Evolutionary conservation across 306 rosid species (phyloP).

Genomic region (Cicer judaicum): DNA sequence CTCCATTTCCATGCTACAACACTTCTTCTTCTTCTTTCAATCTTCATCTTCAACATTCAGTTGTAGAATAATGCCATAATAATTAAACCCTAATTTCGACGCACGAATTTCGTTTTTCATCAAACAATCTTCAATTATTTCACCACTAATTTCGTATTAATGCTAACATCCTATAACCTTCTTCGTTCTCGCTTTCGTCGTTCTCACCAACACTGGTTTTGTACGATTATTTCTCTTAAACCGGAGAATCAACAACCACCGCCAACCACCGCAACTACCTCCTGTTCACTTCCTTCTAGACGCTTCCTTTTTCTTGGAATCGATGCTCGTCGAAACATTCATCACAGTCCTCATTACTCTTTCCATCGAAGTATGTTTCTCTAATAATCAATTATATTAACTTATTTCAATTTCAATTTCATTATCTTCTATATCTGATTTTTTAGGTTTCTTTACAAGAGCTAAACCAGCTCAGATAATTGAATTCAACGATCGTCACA

Average conservation of each 20-base stretch:
- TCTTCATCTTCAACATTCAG: not conserved
- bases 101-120: not conserved
- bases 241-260: constrained; percentile 28
- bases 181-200: constrained; percentile 45
- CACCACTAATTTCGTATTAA: constrained; percentile 30
- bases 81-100: constrained; percentile 33
- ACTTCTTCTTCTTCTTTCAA: not conserved
- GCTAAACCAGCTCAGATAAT: constrained; percentile 68
- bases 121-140: not conserved
- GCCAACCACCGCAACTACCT: constrained; percentile 36
- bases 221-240: constrained; percentile 15
- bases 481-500: constrained; percentile 76
- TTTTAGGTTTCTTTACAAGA: constrained; percentile 74
- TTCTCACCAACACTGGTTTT: constrained; percentile 25
- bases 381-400: not conserved
- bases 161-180: constrained; percentile 46
- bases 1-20: not conserved
- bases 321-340: constrained; percentile 35
- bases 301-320: constrained; percentile 45
- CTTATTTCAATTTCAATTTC: too few species aligned
- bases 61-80: not conserved
- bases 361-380: constrained; percentile 58
- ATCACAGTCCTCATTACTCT: constrained; percentile 38
- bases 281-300: constrained; percentile 41
- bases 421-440: not conserved